Evolutionary conservation across 495 filamentous ascomycete species (phyloP), one percentile per base, ranked within the genome.

Genomic region (Haplographium delicatum): DNA sequence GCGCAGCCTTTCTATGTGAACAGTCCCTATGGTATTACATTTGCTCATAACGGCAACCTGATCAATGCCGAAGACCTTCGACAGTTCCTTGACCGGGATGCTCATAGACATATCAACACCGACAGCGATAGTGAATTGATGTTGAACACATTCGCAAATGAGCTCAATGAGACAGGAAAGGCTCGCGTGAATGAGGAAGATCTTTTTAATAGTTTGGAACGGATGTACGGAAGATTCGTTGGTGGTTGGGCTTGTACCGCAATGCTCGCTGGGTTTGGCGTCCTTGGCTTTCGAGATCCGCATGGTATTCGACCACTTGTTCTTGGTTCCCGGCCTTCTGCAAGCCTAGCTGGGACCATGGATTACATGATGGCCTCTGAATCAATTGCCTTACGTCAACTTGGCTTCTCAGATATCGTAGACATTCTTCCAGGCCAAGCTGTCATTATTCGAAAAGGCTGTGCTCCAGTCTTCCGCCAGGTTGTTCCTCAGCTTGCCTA

Each of bases 341-440:
- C 64, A 16, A 79, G 69, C 7, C 62, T 83, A n/a, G 72, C 75
- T 45, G 75, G 80, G 0, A 85, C 85, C 18, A 87, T 63, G 45
- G 93, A 97, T 68, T 98, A 96, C 70, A 94, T 97, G 87, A 82
- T 98, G 74, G 88, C 93, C 0, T 96, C 89, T n/a, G 93, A 98
- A 68, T 93, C 87, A 26, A 86, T 97, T 51, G 93, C 93, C 41
- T 72, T 98, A 34, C 78, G 83, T 46, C 90, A 95, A 60, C 80
- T 94, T 26, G 91, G 89, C 16, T 96, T 95, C 73, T 70, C 65
- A 19, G 75, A 89, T 62, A 86, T 95, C 57, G 67, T 73, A 30
- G 90, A 97, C 62, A 89, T 97, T 52, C 68, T 84, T 27, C 94
- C 94, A 3, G 93, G 93, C 30, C 81, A 96, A 69, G 94, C 94